Percentiles rank a stretch among this genome's conserved stretches.
These are phyloP conservation scores for Wilcoxina mikolae DNA, from an alignment of 495 filamentous ascomycete species.

Conservation along the genomic window DNA sequence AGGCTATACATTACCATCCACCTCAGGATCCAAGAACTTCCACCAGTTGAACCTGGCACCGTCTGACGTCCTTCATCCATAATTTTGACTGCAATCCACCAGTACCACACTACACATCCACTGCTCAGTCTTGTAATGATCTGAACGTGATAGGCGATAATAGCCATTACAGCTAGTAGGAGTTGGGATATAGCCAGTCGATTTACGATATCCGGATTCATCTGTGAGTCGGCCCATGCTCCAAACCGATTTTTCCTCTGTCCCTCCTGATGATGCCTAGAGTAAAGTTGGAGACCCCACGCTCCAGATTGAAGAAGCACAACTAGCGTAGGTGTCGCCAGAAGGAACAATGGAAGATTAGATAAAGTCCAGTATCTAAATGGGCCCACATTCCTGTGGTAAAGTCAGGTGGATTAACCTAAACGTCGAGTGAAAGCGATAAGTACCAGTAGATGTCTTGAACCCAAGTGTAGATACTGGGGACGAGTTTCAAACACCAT, in stretches of 20 bases:
- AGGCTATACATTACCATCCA: constrained; percentile 69
- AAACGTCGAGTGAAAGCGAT: constrained; percentile 1
- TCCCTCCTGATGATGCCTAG: too few relatives aligned
- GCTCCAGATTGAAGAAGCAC: constrained; percentile 48
- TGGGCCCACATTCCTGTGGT: constrained; percentile 63
- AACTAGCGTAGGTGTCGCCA: constrained; percentile 65
- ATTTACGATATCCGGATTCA: background rate
- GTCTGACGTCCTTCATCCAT: constrained; percentile 22
- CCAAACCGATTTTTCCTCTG: background rate
- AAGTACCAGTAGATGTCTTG: constrained; percentile 78
- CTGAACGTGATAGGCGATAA: constrained; percentile 78
- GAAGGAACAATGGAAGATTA: constrained; percentile 75
- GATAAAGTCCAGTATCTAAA: constrained; percentile 78
- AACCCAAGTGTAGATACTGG: constrained; percentile 84
- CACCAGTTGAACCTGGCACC: constrained; percentile 20
- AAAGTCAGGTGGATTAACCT: constrained; percentile 11
- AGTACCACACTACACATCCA: constrained; percentile 80
- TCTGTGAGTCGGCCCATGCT: background rate
- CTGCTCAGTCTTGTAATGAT: constrained; percentile 83
- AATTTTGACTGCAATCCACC: constrained; percentile 48
- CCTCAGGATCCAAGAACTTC: constrained; percentile 33
- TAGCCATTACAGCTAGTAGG: constrained; percentile 51
- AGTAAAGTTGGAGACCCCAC: constrained; percentile 31
- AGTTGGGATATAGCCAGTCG: constrained; percentile 58
- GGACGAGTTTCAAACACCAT: constrained; percentile 59